These are phyloP conservation scores for Ceratocystis albifundus DNA, from an alignment of 2,329 filamentous ascomycete genomes.

Conservation along the genomic window DNA sequence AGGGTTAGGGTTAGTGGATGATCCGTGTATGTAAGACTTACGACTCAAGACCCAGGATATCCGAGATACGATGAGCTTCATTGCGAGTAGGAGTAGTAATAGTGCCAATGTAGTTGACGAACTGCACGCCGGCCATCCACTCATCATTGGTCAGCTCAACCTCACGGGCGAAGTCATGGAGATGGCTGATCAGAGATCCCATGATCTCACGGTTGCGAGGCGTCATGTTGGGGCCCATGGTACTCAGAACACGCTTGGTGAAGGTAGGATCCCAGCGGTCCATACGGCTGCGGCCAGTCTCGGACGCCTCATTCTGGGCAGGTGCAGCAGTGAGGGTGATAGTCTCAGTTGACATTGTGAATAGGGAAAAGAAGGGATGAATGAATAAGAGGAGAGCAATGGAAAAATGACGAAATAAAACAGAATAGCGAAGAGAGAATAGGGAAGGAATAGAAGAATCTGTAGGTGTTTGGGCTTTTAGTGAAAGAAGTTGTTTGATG, in stretches of 20 bases:
- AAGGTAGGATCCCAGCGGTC: conserved; percentile 52
- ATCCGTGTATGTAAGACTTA: conserved; percentile 34
- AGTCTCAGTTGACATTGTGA: conserved; percentile 14
- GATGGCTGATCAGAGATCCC: conserved; percentile 52
- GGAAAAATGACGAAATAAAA: neutral
- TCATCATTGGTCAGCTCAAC: conserved; percentile 66
- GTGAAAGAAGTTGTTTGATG: conserved; percentile 1
- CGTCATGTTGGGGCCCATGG: conserved; percentile 58
- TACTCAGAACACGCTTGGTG: conserved; percentile 60
- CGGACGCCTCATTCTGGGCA: neutral
- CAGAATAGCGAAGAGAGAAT: neutral
- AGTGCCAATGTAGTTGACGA: conserved; percentile 63
- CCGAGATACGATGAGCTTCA: conserved; percentile 61
- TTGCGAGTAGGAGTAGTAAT: conserved; percentile 57
- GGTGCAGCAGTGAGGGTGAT: conserved; percentile 14
- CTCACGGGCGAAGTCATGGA: conserved; percentile 70
- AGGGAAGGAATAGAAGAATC: neutral
- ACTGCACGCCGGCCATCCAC: conserved; percentile 64
- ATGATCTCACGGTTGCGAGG: conserved; percentile 55
- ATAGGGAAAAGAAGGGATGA: neutral
- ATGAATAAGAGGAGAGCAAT: neutral
- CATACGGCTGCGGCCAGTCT: conserved; percentile 14
- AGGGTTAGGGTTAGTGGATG: neutral
- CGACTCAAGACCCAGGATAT: conserved; percentile 64
- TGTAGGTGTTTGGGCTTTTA: neutral